Percentiles rank a stretch among this genome's conserved stretches.
Conservation (phyloP, 192 early-diverging fungal genomes). For the Nowakowskiella sp. region DNA sequence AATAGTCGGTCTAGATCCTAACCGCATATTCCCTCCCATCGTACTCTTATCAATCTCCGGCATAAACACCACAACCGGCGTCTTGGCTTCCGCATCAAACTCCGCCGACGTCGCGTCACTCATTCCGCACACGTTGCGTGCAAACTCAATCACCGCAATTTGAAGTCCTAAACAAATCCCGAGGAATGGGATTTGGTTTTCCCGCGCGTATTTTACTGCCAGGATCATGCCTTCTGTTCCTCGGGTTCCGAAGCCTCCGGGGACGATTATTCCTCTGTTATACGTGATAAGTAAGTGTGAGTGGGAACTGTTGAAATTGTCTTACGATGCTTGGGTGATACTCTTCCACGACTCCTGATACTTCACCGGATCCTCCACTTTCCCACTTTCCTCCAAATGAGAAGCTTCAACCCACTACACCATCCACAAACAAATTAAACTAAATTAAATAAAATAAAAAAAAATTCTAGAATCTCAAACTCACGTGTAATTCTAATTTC, state of each 20-base stretch:
- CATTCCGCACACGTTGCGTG: constrained; percentile 83
- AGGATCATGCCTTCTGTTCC: constrained; percentile 94
- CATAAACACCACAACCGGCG: constrained; percentile 92
- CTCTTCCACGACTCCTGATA: constrained; percentile 94
- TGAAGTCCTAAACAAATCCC: constrained; percentile 98
- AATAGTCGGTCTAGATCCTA: constrained; percentile 76
- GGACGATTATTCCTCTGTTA: constrained; percentile 80
- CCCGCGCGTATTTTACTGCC: constrained; percentile 94
- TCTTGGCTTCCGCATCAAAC: constrained; percentile 56
- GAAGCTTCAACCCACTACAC: constrained; percentile 90
- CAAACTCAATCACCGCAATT: constrained; percentile 95
- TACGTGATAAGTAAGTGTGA: neutral
- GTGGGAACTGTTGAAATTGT: neutral
- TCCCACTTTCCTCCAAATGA: constrained; percentile 71
- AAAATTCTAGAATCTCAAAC: neutral
- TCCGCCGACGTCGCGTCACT: constrained; percentile 76
- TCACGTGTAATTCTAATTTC: constrained; percentile 59
- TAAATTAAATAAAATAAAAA: constrained; percentile 12
- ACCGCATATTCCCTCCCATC: constrained; percentile 95
- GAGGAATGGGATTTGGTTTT: constrained; percentile 93
- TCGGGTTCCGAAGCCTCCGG: constrained; percentile 95
- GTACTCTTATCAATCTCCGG: constrained; percentile 90
- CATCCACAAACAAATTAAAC: constrained; percentile 13
- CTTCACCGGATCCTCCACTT: constrained; percentile 75
- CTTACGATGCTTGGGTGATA: constrained; percentile 65